A percentile compares a stretch with the other conserved stretches of the same genome.
These are phyloP conservation scores for Cladosporium phlei DNA, from an alignment of 2,329 filamentous ascomycete genomes.

Conservation along the genomic window DNA sequence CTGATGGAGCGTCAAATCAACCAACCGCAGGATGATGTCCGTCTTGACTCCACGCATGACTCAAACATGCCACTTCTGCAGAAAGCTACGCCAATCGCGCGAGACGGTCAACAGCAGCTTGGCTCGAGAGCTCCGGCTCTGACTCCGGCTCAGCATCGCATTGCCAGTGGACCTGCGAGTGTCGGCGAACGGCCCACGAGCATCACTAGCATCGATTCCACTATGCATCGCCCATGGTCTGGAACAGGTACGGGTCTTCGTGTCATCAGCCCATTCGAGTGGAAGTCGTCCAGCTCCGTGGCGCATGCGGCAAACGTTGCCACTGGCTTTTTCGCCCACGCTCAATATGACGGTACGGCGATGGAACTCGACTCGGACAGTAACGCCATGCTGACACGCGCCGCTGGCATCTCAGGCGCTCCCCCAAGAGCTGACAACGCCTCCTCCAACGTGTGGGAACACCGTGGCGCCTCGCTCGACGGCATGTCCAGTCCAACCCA, in stretches of 20 bases:
- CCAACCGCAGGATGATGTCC: not conserved
- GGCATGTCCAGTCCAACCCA: slow-evolving; percentile 20
- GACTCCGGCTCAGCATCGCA: not conserved
- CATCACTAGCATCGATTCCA: slow-evolving; percentile 27
- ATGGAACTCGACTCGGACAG: not conserved
- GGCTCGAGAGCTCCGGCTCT: not conserved
- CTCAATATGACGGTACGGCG: slow-evolving; percentile 31
- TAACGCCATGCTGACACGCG: not conserved
- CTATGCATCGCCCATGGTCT: slow-evolving; percentile 22
- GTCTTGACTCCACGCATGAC: not conserved
- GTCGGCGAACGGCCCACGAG: slow-evolving; percentile 23
- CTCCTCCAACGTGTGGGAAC: not conserved
- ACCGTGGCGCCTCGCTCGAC: slow-evolving; percentile 19
- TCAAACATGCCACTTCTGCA: not conserved
- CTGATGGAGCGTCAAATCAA: slow-evolving; percentile 16
- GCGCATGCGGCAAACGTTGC: slow-evolving; percentile 30
- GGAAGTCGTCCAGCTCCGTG: slow-evolving; percentile 29
- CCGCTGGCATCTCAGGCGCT: slow-evolving; percentile 7
- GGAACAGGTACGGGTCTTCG: slow-evolving; percentile 17
- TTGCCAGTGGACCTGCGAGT: slow-evolving; percentile 12
- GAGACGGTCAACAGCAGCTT: not conserved
- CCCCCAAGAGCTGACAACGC: not conserved
- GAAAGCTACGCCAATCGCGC: not conserved
- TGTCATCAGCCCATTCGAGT: slow-evolving; percentile 32
- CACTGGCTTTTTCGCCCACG: slow-evolving; percentile 29